A percentile compares a stretch with the other conserved stretches of the same genome.
phyloP scores from a whole-genome alignment of 1,284 basidiomycete species.

The Marasmius fiardii region DNA sequence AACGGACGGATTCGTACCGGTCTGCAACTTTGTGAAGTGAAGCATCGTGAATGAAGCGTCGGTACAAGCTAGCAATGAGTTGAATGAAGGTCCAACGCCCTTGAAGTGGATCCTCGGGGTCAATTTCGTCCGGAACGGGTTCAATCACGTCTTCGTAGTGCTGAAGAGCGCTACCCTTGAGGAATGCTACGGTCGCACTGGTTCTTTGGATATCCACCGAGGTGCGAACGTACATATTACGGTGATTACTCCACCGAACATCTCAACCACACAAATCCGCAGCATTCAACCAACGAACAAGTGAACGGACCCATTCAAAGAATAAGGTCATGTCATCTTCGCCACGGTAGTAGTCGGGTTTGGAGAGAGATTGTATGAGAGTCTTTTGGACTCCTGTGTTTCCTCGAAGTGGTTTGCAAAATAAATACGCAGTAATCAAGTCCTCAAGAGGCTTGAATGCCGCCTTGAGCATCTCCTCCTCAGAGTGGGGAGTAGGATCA shows the following conservation, averaged over 20 bases:
- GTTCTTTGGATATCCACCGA: slow-evolving; percentile 3
- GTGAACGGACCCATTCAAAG: slow-evolving; percentile 3
- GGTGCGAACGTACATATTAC: not conserved
- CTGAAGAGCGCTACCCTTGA: not conserved
- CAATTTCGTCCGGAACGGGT: not conserved
- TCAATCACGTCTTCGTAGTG: slow-evolving; percentile 5
- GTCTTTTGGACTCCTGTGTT: no score
- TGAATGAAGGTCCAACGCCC: slow-evolving; percentile 7
- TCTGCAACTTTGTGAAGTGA: no score
- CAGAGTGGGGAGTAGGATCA: no score
- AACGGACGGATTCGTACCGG: slow-evolving; percentile 3
- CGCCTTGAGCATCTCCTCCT: no score
- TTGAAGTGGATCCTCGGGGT: not conserved
- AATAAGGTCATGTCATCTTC: not conserved
- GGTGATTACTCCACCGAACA: not conserved
- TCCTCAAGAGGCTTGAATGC: no score
- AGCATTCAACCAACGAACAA: slow-evolving; percentile 8
- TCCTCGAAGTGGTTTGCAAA: no score
- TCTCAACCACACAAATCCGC: slow-evolving; percentile 3
- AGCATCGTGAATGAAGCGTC: no score
- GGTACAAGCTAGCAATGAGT: slow-evolving; percentile 4
- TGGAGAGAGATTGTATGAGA: slow-evolving; percentile 5
- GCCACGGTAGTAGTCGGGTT: slow-evolving; percentile 4
- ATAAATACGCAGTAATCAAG: no score
- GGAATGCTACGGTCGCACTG: not conserved